phyloP scores from a whole-genome alignment of 768 basidiomycete genomes.

The Pulveroboletus frians region DNA sequence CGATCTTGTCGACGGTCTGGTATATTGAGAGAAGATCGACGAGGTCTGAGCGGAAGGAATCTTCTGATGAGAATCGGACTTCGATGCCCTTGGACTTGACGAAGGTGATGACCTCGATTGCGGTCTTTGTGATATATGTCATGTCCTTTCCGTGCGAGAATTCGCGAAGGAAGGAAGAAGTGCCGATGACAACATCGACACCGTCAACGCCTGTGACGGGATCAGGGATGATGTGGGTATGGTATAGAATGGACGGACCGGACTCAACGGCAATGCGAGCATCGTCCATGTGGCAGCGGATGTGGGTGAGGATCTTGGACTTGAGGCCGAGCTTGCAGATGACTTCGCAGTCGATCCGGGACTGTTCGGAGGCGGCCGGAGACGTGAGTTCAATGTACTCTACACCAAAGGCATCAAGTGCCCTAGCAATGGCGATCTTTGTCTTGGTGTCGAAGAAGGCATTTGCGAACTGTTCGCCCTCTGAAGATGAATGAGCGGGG shows the following conservation, averaged over 20 bases:
- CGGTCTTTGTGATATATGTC: constrained; percentile 98
- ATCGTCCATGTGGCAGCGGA: constrained; percentile 99
- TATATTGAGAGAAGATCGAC: constrained; percentile 98
- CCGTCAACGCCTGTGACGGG: constrained; percentile 79
- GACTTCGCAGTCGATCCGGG: constrained; percentile 87
- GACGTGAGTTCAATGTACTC: constrained; percentile 99
- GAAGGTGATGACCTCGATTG: constrained; percentile 97
- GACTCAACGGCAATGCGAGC: constrained; percentile 98
- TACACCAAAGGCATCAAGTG: constrained; percentile 97
- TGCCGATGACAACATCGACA: constrained; percentile 98
- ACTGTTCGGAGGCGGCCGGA: constrained; percentile 95
- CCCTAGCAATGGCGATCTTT: constrained; percentile 98
- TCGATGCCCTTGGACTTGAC: constrained; percentile 99
- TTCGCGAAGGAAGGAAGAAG: constrained; percentile 97
- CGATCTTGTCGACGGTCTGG: constrained; percentile 99
- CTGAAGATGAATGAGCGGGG: constrained; percentile 36
- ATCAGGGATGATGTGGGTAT: not conserved
- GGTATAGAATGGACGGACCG: constrained; percentile 43
- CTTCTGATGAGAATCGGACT: constrained; percentile 99
- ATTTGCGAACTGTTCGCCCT: constrained; percentile 99
- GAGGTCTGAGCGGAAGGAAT: constrained; percentile 98
- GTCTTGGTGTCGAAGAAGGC: constrained; percentile 99
- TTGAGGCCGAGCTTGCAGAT: constrained; percentile 99
- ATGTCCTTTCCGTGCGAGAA: constrained; percentile 99
- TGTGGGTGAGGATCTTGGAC: constrained; percentile 96